These are phyloP conservation scores for Adansonia rubrostipa DNA, from an alignment of 441 rosid genomes.

Conservation along the genomic window DNA sequence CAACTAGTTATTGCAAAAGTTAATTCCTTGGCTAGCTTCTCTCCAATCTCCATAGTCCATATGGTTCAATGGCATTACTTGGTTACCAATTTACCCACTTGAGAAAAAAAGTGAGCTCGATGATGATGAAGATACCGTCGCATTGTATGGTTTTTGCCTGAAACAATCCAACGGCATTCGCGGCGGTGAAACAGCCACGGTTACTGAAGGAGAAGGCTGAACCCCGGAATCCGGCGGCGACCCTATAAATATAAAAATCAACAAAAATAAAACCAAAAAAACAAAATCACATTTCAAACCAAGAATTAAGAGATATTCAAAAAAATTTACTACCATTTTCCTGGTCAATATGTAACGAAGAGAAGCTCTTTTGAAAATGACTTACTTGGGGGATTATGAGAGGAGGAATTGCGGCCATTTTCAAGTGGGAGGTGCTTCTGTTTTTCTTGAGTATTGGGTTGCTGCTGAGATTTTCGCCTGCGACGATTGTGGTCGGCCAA, in stretches of 20 bases:
- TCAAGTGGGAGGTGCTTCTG: conserved; percentile 45
- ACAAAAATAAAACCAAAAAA: not conserved
- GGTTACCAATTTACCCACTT: conserved; percentile 41
- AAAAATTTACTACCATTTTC: not conserved
- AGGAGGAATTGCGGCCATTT: conserved; percentile 34
- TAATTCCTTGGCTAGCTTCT: conserved; percentile 7
- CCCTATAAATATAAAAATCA: conserved; percentile 35
- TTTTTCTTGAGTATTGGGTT: conserved; percentile 41
- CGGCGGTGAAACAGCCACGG: conserved; percentile 69
- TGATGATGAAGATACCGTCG: conserved; percentile 64
- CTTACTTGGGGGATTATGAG: conserved; percentile 55
- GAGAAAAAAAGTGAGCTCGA: conserved; percentile 77
- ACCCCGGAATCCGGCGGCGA: conserved; percentile 65
- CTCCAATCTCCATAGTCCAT: not conserved
- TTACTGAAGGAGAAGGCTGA: conserved; percentile 63
- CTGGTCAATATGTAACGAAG: not conserved
- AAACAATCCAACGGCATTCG: conserved; percentile 74
- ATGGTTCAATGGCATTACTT: not conserved
- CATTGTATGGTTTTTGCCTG: conserved; percentile 60
- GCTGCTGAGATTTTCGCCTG: conserved; percentile 76
- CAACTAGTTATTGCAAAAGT: conserved; percentile 20
- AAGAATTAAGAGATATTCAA: not conserved
- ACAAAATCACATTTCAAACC: not conserved
- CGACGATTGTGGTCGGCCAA: conserved; percentile 97
- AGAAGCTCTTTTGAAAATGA: not conserved